Evolutionary conservation across 192 early-diverging fungal genomes (phyloP), one percentile per base, ranked within the genome.

Genomic region (Coemansia asiatica): DNA sequence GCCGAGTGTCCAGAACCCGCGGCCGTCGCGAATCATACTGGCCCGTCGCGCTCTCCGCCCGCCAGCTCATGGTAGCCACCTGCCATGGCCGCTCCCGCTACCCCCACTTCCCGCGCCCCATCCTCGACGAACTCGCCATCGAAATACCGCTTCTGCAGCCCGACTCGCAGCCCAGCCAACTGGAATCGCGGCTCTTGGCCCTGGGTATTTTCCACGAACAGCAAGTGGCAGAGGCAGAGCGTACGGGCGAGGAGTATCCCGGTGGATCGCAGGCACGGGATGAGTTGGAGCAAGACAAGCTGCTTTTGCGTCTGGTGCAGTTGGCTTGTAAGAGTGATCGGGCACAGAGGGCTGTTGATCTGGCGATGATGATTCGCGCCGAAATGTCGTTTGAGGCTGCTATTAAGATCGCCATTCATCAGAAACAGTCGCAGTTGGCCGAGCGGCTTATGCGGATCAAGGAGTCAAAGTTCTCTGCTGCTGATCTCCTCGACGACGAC

Each of bases 301-400:
- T 88, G 28, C 60, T 90, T 1, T 64, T 98, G 27, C 69, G 88
- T 48, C 78, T 94, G 64, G 88, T 96, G 62, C 84, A 90, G 79
- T 87, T 93, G 68, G 90, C 95, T 22, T 95, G 94, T 69, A 92
- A 90, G 72, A 72, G 76, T 1, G 92, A 93, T 29, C 88, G 89
- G 33, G 56, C 83, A 0, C 86, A 94, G 66, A 86, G 93, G 9
- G 93, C 91, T 0, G 65, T 96, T 35, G 96, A 96, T 72, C 67
- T 98, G 55, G 78, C 86, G 13, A 74, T 70, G 12, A 82, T 86
- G 71, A 78, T 96, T 18, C 76, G 78, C 44, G 72, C 77, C 21
- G 56, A 88, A n/a, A 66, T 69, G 38, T 90, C 93, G 0, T 77
- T 98, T 64, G 92, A 95, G 49, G 87, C 85, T 0, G 94, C 92